Base-by-base conservation (phyloP, 2,329 filamentous ascomycete species). In the Colletotrichum sp. region DNA sequence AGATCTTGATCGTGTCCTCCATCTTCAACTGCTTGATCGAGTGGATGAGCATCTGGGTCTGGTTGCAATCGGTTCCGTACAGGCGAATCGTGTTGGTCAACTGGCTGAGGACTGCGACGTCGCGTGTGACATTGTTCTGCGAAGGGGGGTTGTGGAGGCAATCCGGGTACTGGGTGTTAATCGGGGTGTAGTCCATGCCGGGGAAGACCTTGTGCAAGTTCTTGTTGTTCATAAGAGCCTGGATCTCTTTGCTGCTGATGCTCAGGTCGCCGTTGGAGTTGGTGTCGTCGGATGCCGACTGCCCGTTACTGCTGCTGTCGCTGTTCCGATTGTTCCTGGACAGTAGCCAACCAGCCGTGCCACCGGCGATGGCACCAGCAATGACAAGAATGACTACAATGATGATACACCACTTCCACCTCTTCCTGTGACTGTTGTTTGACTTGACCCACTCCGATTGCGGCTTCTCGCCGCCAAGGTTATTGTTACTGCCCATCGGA, bases 11-110 rank as follows among this genome's bases (percentile, higher is more conserved):
- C 3, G 88, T 88, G 72, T 91, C 89, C 71, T 94, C 90, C 80
- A 98, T 87, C 68, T 93, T 89, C 15, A 99, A 89, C 67, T 90
- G 90, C 73, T 95, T 89, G 80, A 99, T 93, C 24, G 96, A 93
- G 80, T 97, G 93, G 10, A 99, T 88, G 1, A 98, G 92, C 94
- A 99, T 97, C 84, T 98, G 92, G 0, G 96, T 99, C 85, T 99
- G 96, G 85, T 98, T 98, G 89, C 96, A 99, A 86, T 99, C 96
- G 15, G 95, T 99, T 66, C 96, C 96, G 83, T 99, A 99, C 1
- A 98, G 89, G 9, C 96, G 93, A 64, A 99, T 91, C 5, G 93
- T 93, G 83, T 98, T 96, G 76, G 96, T 98, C 59, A 99, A 89
- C 83, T 98, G 96, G 15, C 95, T 96, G 68, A 99, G 92, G 12